A percentile compares a stretch with the other conserved stretches of the same genome.
Conservation (phyloP, 768 basidiomycete genomes). For the Chalciporus sphaerocephalus region DNA sequence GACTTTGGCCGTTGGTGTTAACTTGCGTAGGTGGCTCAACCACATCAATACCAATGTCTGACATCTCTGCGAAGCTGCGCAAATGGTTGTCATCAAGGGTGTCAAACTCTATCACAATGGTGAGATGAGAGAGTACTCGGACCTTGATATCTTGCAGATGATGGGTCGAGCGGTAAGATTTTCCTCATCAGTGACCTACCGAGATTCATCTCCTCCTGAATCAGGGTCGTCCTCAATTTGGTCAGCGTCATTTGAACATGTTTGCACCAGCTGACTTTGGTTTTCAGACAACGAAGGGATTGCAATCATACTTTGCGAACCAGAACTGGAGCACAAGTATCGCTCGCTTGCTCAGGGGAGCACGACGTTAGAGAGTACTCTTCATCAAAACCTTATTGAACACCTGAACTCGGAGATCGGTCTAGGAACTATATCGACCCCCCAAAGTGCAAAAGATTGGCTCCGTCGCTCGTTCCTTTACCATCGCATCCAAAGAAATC, state of each 20-base stretch:
- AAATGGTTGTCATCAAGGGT: constrained; percentile 90
- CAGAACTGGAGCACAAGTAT: constrained; percentile 68
- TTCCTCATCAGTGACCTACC: neutral
- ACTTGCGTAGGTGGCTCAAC: constrained; percentile 62
- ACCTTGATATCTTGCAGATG: constrained; percentile 95
- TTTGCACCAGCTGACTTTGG: neutral
- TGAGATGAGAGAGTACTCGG: constrained; percentile 74
- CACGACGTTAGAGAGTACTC: constrained; percentile 78
- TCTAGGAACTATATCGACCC: constrained; percentile 71
- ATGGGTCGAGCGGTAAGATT: constrained; percentile 79
- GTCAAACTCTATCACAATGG: constrained; percentile 76
- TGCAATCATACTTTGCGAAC: constrained; percentile 80
- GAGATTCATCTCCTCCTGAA: neutral
- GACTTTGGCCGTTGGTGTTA: constrained; percentile 96
- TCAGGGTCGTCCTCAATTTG: constrained; percentile 88
- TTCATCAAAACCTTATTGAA: constrained; percentile 80
- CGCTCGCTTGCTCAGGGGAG: constrained; percentile 61
- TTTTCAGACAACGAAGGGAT: constrained; percentile 72
- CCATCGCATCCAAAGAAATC: constrained; percentile 82
- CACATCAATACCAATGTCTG: neutral
- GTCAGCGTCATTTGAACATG: constrained; percentile 34
- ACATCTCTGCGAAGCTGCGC: constrained; percentile 57
- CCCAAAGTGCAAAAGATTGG: constrained; percentile 77
- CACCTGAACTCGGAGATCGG: constrained; percentile 94
- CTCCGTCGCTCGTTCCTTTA: constrained; percentile 81